Conservation (phyloP, 768 basidiomycete genomes). For the Ramaria rubella region DNA sequence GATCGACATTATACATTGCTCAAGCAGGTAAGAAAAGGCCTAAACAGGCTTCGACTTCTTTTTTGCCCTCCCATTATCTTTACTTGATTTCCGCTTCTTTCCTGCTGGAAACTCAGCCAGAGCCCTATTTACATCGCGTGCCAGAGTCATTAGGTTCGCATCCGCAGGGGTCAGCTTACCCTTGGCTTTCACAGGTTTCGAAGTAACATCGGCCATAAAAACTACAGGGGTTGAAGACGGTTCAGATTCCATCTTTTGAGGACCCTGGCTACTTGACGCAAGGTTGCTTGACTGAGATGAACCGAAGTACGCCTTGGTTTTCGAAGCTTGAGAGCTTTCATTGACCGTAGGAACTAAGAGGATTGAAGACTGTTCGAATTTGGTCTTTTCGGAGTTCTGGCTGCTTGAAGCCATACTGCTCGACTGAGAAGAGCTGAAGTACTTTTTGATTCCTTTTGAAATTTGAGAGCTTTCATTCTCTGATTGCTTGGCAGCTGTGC, state of each 20-base stretch:
- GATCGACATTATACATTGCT: too few relatives aligned
- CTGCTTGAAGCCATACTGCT: too few relatives aligned
- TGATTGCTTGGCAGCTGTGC: neutral
- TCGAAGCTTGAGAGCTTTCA: neutral
- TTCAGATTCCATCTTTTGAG: neutral
- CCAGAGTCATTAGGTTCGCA: neutral
- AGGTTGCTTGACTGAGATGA: too few relatives aligned
- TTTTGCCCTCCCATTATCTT: neutral
- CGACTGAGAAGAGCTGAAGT: too few relatives aligned
- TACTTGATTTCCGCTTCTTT: neutral
- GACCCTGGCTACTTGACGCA: too few relatives aligned
- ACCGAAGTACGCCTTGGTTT: too few relatives aligned
- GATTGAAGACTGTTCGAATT: neutral
- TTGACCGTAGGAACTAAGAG: neutral
- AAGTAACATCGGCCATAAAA: too few relatives aligned
- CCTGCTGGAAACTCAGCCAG: neutral
- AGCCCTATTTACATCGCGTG: neutral
- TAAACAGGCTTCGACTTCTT: neutral
- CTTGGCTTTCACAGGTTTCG: neutral
- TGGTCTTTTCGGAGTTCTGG: too few relatives aligned
- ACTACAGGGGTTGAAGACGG: too few relatives aligned
- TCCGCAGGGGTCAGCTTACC: neutral
- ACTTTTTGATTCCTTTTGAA: too few relatives aligned
- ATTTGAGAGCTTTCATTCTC: neutral
- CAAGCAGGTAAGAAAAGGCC: too few relatives aligned